A percentile compares a stretch with the other conserved stretches of the same genome.
Evolutionary conservation across 805 yeast genomes (phyloP).

Genomic region (Barnettozyma sucrosica): DNA sequence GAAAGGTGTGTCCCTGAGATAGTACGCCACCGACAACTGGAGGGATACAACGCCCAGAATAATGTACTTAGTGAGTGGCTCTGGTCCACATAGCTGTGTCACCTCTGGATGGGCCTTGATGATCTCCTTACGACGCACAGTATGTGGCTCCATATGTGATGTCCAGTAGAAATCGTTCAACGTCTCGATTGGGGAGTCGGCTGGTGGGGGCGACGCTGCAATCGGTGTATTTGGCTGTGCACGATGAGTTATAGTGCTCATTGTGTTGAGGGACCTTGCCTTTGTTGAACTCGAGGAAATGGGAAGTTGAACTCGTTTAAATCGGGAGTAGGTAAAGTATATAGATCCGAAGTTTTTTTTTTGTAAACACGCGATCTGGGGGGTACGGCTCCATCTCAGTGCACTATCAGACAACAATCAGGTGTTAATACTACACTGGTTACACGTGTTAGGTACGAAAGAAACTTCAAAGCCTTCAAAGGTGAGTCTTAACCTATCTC

Average conservation of each 20-base stretch:
- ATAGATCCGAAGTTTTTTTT: background rate
- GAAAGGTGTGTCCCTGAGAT: slow-evolving; percentile 50
- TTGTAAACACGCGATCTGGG: background rate
- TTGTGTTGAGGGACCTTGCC: background rate
- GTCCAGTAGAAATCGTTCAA: slow-evolving; percentile 80
- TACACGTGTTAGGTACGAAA: background rate
- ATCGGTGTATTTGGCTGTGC: slow-evolving; percentile 22
- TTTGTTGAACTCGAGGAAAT: background rate
- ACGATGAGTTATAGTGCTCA: slow-evolving; percentile 27
- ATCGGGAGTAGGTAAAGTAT: background rate
- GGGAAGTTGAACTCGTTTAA: background rate
- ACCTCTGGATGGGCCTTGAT: slow-evolving; percentile 75
- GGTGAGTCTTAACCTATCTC: no score
- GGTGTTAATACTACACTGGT: background rate
- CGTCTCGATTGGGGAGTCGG: slow-evolving; percentile 27
- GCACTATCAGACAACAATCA: no score
- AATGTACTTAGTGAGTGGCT: slow-evolving; percentile 78
- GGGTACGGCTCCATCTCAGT: background rate
- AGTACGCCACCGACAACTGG: slow-evolving; percentile 64
- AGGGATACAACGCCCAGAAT: slow-evolving; percentile 56
- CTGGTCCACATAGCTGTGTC: slow-evolving; percentile 75
- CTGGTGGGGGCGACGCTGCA: slow-evolving; percentile 28
- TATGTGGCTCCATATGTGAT: slow-evolving; percentile 74
- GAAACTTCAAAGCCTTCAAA: background rate
- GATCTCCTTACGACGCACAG: slow-evolving; percentile 64